Evolutionary conservation across 2,329 filamentous ascomycete genomes (phyloP).

Genomic region (Byssothecium circinans): DNA sequence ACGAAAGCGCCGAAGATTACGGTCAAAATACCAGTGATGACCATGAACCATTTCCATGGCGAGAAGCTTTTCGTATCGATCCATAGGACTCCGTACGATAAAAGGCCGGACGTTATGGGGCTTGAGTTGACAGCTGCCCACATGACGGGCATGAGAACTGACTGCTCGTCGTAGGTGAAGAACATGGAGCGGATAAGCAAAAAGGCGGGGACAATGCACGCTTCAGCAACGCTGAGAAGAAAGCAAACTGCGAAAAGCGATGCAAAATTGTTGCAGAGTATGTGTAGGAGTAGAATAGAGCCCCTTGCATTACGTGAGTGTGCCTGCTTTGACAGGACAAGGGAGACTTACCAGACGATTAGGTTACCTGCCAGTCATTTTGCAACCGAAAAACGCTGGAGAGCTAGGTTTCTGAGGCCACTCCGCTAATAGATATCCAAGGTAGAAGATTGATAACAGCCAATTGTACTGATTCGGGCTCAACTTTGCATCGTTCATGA

Average conservation of each 20-base stretch:
- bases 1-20: slow-evolving; percentile 44
- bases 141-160: slow-evolving; percentile 43
- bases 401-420: slow-evolving; percentile 26
- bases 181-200: slow-evolving; percentile 48
- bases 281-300: slow-evolving; percentile 34
- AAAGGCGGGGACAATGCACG: slow-evolving; percentile 58
- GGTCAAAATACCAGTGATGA: slow-evolving; percentile 39
- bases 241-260: slow-evolving; percentile 55
- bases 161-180: slow-evolving; percentile 34
- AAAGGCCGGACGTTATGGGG: slow-evolving; percentile 35
- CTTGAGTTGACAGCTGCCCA: slow-evolving; percentile 45
- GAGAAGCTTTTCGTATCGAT: slow-evolving; percentile 42
- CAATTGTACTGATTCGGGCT: slow-evolving; percentile 35
- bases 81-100: slow-evolving; percentile 37
- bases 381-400: slow-evolving; percentile 24
- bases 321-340: too few relatives aligned
- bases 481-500: slow-evolving; percentile 34
- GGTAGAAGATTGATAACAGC: slow-evolving; percentile 15
- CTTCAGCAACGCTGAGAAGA: slow-evolving; percentile 58
- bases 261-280: slow-evolving; percentile 27
- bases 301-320: slow-evolving; percentile 24
- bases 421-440: slow-evolving; percentile 26
- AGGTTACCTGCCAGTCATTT: slow-evolving; percentile 44
- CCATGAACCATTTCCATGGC: slow-evolving; percentile 47
- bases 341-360: slow-evolving; percentile 46